Conservation (phyloP, 306 rosid species). For the Neltuma alba region DNA sequence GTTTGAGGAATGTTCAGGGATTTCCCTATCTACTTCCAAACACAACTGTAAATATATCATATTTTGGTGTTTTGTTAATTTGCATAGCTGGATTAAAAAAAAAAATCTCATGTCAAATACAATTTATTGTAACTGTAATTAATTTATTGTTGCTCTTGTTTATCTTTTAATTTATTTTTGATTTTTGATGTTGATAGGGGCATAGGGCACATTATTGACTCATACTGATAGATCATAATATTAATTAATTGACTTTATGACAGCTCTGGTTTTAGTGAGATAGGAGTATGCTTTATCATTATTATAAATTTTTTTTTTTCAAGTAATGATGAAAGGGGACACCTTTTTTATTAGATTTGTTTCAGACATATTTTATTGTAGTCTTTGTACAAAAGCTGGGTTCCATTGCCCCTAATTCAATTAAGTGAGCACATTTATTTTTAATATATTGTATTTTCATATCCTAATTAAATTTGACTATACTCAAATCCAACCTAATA, state of each 20-base stretch:
- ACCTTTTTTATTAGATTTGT: not conserved
- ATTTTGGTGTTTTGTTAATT: too few relatives aligned
- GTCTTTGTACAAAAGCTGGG: not conserved
- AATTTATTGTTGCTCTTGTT: too few relatives aligned
- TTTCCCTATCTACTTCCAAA: constrained; percentile 1
- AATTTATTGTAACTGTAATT: too few relatives aligned
- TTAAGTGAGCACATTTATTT: not conserved
- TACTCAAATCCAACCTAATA: too few relatives aligned
- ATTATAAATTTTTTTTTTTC: not conserved
- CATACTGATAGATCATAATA: not conserved
- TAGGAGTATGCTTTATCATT: not conserved
- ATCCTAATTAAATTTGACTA: too few relatives aligned
- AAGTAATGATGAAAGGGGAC: not conserved
- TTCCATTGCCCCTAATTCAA: not conserved
- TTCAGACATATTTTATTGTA: not conserved
- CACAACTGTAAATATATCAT: constrained; percentile 16
- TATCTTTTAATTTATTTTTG: too few relatives aligned
- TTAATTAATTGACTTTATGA: not conserved
- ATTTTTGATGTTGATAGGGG: too few relatives aligned
- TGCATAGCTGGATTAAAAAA: too few relatives aligned
- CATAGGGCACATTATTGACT: too few relatives aligned
- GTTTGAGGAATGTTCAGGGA: not conserved
- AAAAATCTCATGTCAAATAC: too few relatives aligned
- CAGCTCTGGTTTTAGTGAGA: not conserved
- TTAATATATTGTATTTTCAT: too few relatives aligned